These are phyloP conservation scores for Backusella liffmaniae DNA, from an alignment of 192 early-diverging fungal genomes.

Conservation along the genomic window DNA sequence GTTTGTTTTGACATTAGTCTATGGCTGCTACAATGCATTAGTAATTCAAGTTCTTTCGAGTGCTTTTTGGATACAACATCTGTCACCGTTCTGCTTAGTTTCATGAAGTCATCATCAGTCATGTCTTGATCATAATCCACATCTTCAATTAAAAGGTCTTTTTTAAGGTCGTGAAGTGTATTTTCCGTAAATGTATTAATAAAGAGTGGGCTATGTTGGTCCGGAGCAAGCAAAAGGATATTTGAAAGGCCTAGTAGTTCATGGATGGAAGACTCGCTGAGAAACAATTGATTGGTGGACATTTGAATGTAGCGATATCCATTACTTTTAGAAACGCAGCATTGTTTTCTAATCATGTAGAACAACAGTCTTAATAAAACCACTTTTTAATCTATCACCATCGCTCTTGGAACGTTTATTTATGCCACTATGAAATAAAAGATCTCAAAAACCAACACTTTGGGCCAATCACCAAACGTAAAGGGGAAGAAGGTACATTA, in stretches of 20 bases:
- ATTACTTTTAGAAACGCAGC: no score
- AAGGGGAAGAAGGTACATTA: no score
- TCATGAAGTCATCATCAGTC: constrained; percentile 9
- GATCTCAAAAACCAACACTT: no score
- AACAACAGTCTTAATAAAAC: no score
- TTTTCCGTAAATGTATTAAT: constrained; percentile 21
- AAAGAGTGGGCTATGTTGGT: constrained; percentile 4
- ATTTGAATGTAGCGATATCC: not conserved
- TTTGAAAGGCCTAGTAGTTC: constrained; percentile 7
- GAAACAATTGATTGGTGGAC: constrained; percentile 9
- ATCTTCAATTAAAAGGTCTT: constrained; percentile 14
- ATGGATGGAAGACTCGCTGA: constrained; percentile 18
- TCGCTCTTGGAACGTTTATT: no score
- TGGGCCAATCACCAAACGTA: no score
- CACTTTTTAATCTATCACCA: no score
- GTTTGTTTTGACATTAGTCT: no score
- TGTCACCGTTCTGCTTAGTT: constrained; percentile 6
- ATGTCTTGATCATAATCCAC: constrained; percentile 1
- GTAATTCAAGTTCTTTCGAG: no score
- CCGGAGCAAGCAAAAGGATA: constrained; percentile 8
- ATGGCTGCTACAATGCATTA: no score
- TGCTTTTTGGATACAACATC: not conserved
- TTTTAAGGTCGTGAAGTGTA: not conserved
- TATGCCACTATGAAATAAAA: no score
- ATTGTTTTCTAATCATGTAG: no score